Evolutionary conservation across 2,329 filamentous ascomycete genomes (phyloP).

Genomic region (Penicillium concentricum): DNA sequence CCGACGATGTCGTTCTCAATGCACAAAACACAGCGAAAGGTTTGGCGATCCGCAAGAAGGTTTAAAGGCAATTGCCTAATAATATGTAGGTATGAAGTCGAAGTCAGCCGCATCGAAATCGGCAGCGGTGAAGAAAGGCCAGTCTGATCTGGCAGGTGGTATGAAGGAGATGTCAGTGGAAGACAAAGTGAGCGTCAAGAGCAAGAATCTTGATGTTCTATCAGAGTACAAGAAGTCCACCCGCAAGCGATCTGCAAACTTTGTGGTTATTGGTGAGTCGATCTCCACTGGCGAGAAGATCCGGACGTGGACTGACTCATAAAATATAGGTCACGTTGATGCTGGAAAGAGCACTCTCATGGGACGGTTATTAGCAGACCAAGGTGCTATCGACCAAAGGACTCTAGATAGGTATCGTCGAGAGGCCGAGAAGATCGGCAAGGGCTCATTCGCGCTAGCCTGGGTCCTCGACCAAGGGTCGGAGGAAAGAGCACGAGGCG

Average conservation of each 20-base stretch:
- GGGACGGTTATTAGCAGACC: slow-evolving; percentile 86
- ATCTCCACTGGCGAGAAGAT: slow-evolving; percentile 25
- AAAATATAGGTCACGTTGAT: slow-evolving; percentile 77
- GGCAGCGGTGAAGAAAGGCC: slow-evolving; percentile 42
- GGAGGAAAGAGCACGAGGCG: slow-evolving; percentile 84
- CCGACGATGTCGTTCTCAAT: slow-evolving; percentile 82
- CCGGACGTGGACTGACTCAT: slow-evolving; percentile 20
- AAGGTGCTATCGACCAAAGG: slow-evolving; percentile 82
- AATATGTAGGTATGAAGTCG: slow-evolving; percentile 46
- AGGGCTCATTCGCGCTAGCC: slow-evolving; percentile 91
- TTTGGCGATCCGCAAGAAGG: slow-evolving; percentile 55
- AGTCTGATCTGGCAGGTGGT: slow-evolving; percentile 48
- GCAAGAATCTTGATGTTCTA: slow-evolving; percentile 81
- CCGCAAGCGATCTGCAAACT: slow-evolving; percentile 78
- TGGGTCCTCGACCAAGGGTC: slow-evolving; percentile 94
- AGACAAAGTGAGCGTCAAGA: slow-evolving; percentile 55
- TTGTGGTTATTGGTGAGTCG: slow-evolving; percentile 79
- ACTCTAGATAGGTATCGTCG: slow-evolving; percentile 84
- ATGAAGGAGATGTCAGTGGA: slow-evolving; percentile 51
- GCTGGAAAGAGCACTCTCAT: slow-evolving; percentile 97
- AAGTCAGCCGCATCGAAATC: slow-evolving; percentile 43
- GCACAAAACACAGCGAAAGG: slow-evolving; percentile 77
- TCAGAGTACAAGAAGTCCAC: slow-evolving; percentile 74
- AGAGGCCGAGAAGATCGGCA: slow-evolving; percentile 88
- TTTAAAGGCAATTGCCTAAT: slow-evolving; percentile 39